Evolutionary conservation across 768 basidiomycete species (phyloP).

Genomic region (Mycena indigotica): DNA sequence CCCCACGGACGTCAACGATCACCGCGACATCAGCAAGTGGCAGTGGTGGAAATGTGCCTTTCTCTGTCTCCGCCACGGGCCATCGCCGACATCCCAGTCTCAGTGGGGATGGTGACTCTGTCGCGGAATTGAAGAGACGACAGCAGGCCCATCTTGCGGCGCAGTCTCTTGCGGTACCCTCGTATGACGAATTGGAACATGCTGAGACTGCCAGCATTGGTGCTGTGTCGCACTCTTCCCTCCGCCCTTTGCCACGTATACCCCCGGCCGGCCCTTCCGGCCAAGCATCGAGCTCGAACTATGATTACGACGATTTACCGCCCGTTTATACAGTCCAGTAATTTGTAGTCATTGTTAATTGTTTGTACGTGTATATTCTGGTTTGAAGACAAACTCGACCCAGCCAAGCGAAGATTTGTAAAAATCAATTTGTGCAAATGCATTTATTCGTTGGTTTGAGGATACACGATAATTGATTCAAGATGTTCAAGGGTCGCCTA

Average conservation of each 20-base stretch:
- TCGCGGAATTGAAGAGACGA: slow-evolving; percentile 21
- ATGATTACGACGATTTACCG: slow-evolving; percentile 10
- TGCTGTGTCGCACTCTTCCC: slow-evolving; percentile 4
- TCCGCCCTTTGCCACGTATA: slow-evolving; percentile 20
- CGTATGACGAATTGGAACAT: slow-evolving; percentile 7
- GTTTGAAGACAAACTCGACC: too few relatives aligned
- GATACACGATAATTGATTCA: slow-evolving; percentile 78
- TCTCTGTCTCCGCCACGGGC: slow-evolving; percentile 9
- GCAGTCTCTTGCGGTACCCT: neutral
- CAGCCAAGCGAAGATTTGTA: too few relatives aligned
- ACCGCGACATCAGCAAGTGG: neutral
- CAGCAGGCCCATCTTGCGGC: slow-evolving; percentile 6
- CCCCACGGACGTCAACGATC: neutral
- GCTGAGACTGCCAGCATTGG: neutral
- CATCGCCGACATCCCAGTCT: slow-evolving; percentile 16
- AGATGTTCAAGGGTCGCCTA: slow-evolving; percentile 84
- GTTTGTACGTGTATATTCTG: neutral
- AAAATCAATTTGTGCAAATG: too few relatives aligned
- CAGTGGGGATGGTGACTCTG: slow-evolving; percentile 14
- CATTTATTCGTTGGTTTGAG: slow-evolving; percentile 19
- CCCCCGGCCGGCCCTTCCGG: neutral
- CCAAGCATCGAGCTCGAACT: neutral
- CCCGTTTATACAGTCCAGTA: slow-evolving; percentile 20
- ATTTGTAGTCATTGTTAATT: slow-evolving; percentile 6
- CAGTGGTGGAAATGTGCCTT: neutral